Evolutionary conservation across 2,329 filamentous ascomycete species (phyloP), one percentile per base, ranked within the genome.

Genomic region (Zalaria sp.): DNA sequence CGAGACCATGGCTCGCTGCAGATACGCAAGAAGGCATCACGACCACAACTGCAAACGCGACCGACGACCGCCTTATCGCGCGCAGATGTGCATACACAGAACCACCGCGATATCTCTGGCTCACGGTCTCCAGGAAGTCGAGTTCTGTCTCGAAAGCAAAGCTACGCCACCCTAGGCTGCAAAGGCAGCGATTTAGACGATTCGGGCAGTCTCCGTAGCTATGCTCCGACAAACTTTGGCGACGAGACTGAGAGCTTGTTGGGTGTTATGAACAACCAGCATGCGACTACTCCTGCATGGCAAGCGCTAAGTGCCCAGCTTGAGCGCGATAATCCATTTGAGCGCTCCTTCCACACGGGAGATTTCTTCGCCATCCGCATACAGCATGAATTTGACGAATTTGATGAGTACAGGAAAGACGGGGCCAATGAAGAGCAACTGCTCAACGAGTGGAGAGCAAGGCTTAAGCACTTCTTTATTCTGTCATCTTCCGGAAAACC

Each of bases 391-490:
- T 93, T 95, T 51, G 80, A 87, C 45, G 67, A 77, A 26, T 70
- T 93, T 34, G 80, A 79, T 1, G 73, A 78, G 5, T 69, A 73
- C 37, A 62, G 66, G 34, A 58, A 60, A 26, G 67, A 72, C 44
- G 68, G 66, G 5, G 64, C 65, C 3, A 75, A 78, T 48, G 73
- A 81, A 58, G 64, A 66, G 52, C 49, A 57, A 25, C 51, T 85
- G 26, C 68, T 94, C 34, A 65, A 68, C 10, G 70, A 79, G 48
- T 98, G 88, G 88, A 91, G 87, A 57, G 77, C 82, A 32, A 96
- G 96, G 65, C 71, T 88, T 47, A 98, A 98, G 62, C 91, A 98
- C 62, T 98, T 94, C 60, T 77, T 98, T 63, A 93, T 98, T 53
- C 68, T 98, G 1, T 96, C 91, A 2, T 89, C 87, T 9, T 89